Conservation (phyloP, 1,139 yeast species). For the Geotrichum citri-aurantii region DNA sequence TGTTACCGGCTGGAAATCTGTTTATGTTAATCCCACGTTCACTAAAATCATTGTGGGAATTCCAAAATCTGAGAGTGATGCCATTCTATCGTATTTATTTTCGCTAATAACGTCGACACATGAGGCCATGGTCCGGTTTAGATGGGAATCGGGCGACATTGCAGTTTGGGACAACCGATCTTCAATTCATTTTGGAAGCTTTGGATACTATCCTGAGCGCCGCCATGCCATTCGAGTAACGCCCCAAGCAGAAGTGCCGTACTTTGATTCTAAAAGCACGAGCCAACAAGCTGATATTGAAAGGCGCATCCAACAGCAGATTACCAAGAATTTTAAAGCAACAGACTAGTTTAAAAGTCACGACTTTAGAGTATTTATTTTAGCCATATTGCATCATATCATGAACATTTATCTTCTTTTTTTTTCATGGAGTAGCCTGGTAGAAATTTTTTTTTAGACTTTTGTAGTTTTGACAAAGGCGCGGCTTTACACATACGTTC, state of each 20-base stretch:
- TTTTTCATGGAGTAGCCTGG: too few relatives aligned
- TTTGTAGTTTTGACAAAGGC: too few relatives aligned
- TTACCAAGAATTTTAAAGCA: neutral
- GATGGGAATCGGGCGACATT: conserved; percentile 54
- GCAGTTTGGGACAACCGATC: conserved; percentile 40
- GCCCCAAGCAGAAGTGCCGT: conserved; percentile 51
- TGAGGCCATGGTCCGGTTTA: conserved; percentile 41
- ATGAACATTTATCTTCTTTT: too few relatives aligned
- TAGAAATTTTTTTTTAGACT: too few relatives aligned
- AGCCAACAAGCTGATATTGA: conserved; percentile 45
- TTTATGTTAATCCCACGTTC: conserved; percentile 41
- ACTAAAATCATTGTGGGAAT: conserved; percentile 40
- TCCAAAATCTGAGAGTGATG: conserved; percentile 33
- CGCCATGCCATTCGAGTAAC: conserved; percentile 59
- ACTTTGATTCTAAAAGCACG: conserved; percentile 46
- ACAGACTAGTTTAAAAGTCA: neutral
- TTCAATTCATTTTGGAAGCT: conserved; percentile 31
- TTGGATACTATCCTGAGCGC: conserved; percentile 25
- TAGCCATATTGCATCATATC: too few relatives aligned
- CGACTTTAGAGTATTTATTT: too few relatives aligned
- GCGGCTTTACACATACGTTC: too few relatives aligned
- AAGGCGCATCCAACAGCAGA: neutral
- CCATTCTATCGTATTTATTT: conserved; percentile 41
- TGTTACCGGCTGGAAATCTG: conserved; percentile 45
- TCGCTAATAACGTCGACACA: conserved; percentile 42